A percentile compares a stretch with the other conserved stretches of the same genome.
Conservation (phyloP, 805 yeast genomes). For the Kodamaea hsintzibuensis region DNA sequence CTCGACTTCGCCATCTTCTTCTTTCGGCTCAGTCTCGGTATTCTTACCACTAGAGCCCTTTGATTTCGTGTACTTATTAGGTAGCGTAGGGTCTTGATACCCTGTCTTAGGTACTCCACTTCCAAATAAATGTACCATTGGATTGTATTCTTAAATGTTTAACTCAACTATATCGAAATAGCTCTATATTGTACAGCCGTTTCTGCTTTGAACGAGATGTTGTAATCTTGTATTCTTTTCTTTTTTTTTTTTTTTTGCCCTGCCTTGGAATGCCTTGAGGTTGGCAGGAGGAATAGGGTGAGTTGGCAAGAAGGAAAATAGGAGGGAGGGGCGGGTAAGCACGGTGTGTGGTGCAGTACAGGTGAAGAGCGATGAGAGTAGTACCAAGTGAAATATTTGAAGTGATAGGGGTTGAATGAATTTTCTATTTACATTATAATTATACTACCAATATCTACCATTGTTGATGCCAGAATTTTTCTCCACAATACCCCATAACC, state of each 20-base stretch:
- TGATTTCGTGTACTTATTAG: conserved; percentile 7
- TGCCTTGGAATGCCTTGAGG: background rate
- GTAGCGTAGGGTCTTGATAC: conserved; percentile 7
- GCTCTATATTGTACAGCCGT: background rate
- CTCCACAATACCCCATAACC: conserved; percentile 84
- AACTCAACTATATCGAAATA: no score
- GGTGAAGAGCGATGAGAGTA: background rate
- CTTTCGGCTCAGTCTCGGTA: background rate
- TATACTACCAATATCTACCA: conserved; percentile 47
- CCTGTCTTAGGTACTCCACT: background rate
- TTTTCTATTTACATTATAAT: background rate
- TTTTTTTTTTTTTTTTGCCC: no score
- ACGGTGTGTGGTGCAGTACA: background rate
- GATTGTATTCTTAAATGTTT: background rate
- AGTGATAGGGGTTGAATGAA: background rate
- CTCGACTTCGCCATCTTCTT: conserved; percentile 2
- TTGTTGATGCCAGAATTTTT: conserved; percentile 63
- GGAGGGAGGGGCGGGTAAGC: background rate
- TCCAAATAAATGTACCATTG: conserved; percentile 6
- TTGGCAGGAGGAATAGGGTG: background rate
- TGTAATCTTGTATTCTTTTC: background rate
- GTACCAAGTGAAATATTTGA: no score
- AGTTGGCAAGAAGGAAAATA: background rate
- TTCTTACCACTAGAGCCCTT: background rate
- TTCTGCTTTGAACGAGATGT: background rate